Base-by-base conservation (phyloP, 768 basidiomycete species). In the Roridomyces roridus region DNA sequence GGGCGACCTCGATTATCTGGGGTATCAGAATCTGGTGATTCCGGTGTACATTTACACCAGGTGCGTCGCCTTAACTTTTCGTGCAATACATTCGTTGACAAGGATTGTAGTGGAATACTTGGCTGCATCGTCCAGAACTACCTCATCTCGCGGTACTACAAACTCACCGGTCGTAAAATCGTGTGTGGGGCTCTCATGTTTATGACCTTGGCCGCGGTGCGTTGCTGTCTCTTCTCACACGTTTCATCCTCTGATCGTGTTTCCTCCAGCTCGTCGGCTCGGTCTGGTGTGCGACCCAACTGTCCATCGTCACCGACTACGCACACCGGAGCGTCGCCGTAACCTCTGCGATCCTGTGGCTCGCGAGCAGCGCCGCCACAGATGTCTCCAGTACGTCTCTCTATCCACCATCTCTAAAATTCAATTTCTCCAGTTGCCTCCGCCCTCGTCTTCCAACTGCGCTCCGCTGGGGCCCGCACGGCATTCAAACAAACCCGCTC, bases 21-120 rank as follows among this genome's bases (percentile, higher is more conserved):
- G 34, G 6, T 48, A 48, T 25, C 34, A 48, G 46, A 48, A 48
- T 28, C 46, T 48, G 14, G 34, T 37, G 34, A 48, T 48, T 28
- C 46, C 46, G 15, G 26, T 48, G n/a, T 48, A 48, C 35, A 48
- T 48, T 25, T 48, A 48, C 15, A 48, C 46, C 12, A 48, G 46
- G 46, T 48, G 11, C 35, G 46, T 25, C 6, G 20, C 20, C 9
- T 36, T 36, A 24, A 3, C n/a, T 6, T 24, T 26, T 37, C 15
- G 23, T 26, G 24, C 1, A 3, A 21, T 46, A 12, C 23, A 24
- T 35, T 48, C 14, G 9, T 8, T 48, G 34, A n/a, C 10, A 36
- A n/a, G n/a, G n/a, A n/a, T n/a, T n/a, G n/a, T 24, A 48, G 46
- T 24, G 46, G 46, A 6, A 23, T 48, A 21, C 35, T 48, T 20